Percentiles rank a stretch among this genome's conserved stretches.
These are phyloP conservation scores for Aspergillus costaricaensis DNA, from an alignment of 2,329 filamentous ascomycete species.

Conservation along the genomic window DNA sequence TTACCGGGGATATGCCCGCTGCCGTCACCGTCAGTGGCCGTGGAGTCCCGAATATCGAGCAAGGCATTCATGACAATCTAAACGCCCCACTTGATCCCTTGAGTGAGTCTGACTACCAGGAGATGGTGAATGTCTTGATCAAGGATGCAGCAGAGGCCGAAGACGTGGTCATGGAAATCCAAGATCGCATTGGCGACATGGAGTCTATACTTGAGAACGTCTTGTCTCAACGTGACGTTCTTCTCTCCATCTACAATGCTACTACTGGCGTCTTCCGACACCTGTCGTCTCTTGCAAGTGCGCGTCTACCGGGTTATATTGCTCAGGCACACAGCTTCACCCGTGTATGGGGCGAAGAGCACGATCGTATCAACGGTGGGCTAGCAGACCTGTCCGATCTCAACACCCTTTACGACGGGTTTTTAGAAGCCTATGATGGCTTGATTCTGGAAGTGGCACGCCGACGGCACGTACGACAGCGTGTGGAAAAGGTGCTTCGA, in stretches of 20 bases:
- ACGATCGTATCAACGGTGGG: conserved; percentile 66
- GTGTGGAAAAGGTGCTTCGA: conserved; percentile 71
- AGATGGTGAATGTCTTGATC: conserved; percentile 78
- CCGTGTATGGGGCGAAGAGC: conserved; percentile 71
- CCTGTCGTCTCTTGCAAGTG: conserved; percentile 65
- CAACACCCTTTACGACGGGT: conserved; percentile 81
- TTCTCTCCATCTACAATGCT: conserved; percentile 58
- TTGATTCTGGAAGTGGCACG: conserved; percentile 82
- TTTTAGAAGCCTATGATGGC: conserved; percentile 79
- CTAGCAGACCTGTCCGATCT: conserved; percentile 77
- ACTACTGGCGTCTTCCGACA: conserved; percentile 65
- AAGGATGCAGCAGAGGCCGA: conserved; percentile 61
- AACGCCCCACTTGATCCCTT: conserved; percentile 66
- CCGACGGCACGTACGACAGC: conserved; percentile 70
- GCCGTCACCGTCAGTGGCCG: conserved; percentile 47
- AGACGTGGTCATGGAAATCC: conserved; percentile 67
- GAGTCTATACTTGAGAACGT: conserved; percentile 69
- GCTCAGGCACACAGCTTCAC: conserved; percentile 51
- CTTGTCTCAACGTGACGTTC: conserved; percentile 61
- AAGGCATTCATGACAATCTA: conserved; percentile 34
- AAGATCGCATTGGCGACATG: conserved; percentile 74
- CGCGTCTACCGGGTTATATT: conserved; percentile 60
- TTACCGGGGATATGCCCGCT: conserved; percentile 62
- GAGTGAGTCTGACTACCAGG: conserved; percentile 71
- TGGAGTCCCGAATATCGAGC: conserved; percentile 34